Evolutionary conservation across 441 rosid species (phyloP), one percentile per base, ranked within the genome.

Genomic region (Euphorbia corollata): DNA sequence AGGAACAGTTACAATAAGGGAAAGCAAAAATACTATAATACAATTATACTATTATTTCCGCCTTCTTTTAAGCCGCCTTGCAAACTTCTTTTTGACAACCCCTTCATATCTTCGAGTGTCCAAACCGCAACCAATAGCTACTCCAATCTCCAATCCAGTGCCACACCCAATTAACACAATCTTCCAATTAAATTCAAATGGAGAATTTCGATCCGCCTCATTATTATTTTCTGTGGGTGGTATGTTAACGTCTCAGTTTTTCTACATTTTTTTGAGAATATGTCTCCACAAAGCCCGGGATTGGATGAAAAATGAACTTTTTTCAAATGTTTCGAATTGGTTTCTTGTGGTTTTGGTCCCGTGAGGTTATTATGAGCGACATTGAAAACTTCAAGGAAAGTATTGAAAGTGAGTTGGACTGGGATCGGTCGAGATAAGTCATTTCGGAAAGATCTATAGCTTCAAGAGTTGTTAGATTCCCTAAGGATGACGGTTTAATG

Each of bases 321-420:
- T 45, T 10, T 45, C 50, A 45, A 45, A 45, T 45, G 50, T 45
- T 5, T 13, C 50, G 8, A 45, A 45, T 13, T 45, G 50, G 50
- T 45, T 45, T 45, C 50, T 45, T 12, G 13, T 13, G 50, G 50
- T 45, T 5, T 45, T 45, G 50, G 50, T 45, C 50, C 50, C 11
- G 50, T 45, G 16, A 45, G 50, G 15, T 0, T 45, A 11, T 45
- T 45, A 8, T 45, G 50, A 13, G 50, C 6, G 50, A 45, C 50
- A 45, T 45, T 45, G 50, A 45, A 45, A 8, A 45, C 50, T 45
- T 10, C 50, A 45, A 64, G 68, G 6, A n/a, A 11, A 20, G 68
- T n/a, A 30, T 48, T 11, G 2, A 8, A 20, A 8, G 54, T 68
- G 68, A 88, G 82, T 64, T 75, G 69, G 27, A 81, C 75, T 12